These are phyloP conservation scores for Triadica sebifera DNA, from an alignment of 345 rosid genomes.

Conservation along the genomic window DNA sequence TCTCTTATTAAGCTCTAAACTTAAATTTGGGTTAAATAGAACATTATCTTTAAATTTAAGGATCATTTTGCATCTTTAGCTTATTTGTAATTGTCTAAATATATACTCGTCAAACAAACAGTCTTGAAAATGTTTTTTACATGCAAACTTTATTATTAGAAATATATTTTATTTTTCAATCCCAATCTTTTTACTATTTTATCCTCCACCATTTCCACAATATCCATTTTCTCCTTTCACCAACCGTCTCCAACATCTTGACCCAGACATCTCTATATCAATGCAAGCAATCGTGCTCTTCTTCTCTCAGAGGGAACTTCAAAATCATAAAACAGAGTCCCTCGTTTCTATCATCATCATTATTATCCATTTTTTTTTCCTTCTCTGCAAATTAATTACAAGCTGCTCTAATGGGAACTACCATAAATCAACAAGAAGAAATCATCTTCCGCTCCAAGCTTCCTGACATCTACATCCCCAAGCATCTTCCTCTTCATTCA, in stretches of 20 bases:
- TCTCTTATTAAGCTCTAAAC: too few relatives aligned
- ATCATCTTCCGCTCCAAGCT: conserved; percentile 31
- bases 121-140: too few relatives aligned
- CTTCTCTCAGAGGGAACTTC: conserved; percentile 14
- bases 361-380: neutral
- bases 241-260: conserved; percentile 7
- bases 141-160: too few relatives aligned
- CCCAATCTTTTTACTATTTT: neutral
- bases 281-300: neutral
- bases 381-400: neutral
- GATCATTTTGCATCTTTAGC: too few relatives aligned
- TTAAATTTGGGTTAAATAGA: too few relatives aligned
- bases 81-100: too few relatives aligned
- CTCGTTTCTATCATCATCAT: neutral
- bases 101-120: too few relatives aligned
- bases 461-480: conserved; percentile 33
- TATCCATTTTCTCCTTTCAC: conserved; percentile 14
- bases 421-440: neutral
- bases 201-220: neutral
- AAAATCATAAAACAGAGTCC: neutral
- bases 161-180: neutral
- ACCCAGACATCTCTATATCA: conserved; percentile 8
- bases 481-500: conserved; percentile 25
- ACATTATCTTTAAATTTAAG: too few relatives aligned
- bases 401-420: conserved; percentile 4